A percentile compares a stretch with the other conserved stretches of the same genome.
phyloP scores from a whole-genome alignment of 2,329 filamentous ascomycete species.

The Diaporthe citri region DNA sequence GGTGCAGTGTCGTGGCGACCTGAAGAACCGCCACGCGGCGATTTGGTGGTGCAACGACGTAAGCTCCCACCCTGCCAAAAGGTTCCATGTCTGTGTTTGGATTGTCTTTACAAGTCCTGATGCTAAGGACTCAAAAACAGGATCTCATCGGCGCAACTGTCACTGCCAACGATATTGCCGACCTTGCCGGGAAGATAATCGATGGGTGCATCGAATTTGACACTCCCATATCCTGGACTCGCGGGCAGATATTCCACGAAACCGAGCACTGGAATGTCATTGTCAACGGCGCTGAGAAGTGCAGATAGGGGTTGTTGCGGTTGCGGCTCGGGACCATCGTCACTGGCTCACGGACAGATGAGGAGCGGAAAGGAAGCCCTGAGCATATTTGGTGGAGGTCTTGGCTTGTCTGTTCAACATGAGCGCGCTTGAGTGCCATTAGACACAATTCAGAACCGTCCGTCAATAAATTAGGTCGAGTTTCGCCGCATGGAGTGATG shows the following conservation, averaged over 20 bases:
- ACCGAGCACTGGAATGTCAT: neutral
- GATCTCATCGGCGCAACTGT: neutral
- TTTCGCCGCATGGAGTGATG: neutral
- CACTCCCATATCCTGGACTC: neutral
- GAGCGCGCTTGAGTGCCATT: neutral
- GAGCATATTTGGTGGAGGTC: no score
- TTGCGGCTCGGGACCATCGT: neutral
- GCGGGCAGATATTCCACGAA: neutral
- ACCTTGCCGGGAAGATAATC: neutral
- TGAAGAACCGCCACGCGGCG: neutral
- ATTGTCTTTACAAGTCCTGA: neutral
- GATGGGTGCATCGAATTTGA: neutral
- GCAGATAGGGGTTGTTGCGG: neutral
- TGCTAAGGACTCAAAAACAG: neutral
- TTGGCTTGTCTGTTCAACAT: neutral
- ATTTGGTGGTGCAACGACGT: slow-evolving; percentile 24
- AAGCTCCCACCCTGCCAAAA: neutral
- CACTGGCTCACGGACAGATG: neutral
- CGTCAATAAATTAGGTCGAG: neutral
- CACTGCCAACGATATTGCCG: neutral
- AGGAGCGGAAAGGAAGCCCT: neutral
- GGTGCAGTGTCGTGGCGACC: neutral
- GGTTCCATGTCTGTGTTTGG: neutral
- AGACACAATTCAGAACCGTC: neutral
- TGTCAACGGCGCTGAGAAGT: neutral